A percentile compares a stretch with the other conserved stretches of the same genome.
Conservation (phyloP, 768 basidiomycete genomes). For the Cystobasidium onofrii region DNA sequence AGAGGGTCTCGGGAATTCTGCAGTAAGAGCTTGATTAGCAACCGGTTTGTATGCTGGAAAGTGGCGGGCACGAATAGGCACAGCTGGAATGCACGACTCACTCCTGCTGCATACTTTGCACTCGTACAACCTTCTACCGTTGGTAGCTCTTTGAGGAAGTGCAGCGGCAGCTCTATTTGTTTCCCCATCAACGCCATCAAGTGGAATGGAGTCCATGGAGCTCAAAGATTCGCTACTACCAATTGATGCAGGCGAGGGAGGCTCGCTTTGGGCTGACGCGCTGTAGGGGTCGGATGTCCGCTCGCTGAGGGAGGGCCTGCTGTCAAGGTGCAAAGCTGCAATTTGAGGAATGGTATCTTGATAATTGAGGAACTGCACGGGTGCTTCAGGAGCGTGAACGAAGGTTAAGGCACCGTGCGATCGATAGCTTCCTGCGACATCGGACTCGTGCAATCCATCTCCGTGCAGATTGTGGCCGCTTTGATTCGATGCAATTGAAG, state of each 20-base stretch:
- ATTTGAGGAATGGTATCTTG: neutral
- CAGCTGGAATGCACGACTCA: no score
- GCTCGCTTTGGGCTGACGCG: neutral
- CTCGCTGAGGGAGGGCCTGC: neutral
- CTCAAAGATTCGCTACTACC: neutral
- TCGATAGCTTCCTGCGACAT: neutral
- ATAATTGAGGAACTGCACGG: neutral
- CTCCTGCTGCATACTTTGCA: constrained; percentile 10
- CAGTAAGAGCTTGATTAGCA: neutral
- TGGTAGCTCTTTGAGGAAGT: neutral
- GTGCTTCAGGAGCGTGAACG: neutral
- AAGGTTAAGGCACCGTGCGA: neutral
- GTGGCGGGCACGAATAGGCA: no score
- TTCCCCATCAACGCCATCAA: neutral
- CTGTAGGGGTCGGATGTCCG: neutral
- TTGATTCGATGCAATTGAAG: neutral
- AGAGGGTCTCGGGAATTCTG: constrained; percentile 29
- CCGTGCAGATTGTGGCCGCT: neutral
- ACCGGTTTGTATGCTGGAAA: no score
- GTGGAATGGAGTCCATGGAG: neutral
- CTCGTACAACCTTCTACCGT: constrained; percentile 7
- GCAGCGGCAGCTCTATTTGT: neutral
- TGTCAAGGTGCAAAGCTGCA: neutral
- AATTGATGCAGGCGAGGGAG: neutral
- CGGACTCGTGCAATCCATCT: no score